Conservation (phyloP, 768 basidiomycete species). For the Serendipita vermifera region DNA sequence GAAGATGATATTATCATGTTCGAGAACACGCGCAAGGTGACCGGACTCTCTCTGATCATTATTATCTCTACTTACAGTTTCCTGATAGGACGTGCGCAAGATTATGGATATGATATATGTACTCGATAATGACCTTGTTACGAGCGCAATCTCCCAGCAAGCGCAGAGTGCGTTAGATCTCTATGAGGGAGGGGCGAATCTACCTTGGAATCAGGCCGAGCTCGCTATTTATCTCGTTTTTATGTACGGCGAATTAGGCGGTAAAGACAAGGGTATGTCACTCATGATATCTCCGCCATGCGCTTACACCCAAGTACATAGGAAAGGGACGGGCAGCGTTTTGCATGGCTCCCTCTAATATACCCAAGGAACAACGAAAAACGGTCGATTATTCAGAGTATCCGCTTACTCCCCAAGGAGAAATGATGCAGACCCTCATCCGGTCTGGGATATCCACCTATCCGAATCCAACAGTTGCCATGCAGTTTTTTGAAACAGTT, state of each 20-base stretch:
- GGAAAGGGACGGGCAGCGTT: conserved; percentile 78
- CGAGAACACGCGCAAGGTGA: conserved; percentile 71
- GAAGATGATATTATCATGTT: conserved; percentile 80
- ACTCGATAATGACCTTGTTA: conserved; percentile 78
- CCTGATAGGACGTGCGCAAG: conserved; percentile 58
- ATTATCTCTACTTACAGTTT: not conserved
- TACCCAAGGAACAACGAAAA: conserved; percentile 55
- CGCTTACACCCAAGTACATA: conserved; percentile 33
- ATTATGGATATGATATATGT: conserved; percentile 78
- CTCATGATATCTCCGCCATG: not conserved
- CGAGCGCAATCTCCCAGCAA: conserved; percentile 56
- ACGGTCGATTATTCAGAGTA: conserved; percentile 61
- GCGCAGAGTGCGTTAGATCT: conserved; percentile 63
- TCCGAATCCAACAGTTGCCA: conserved; percentile 68
- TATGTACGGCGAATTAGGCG: conserved; percentile 77
- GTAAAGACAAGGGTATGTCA: conserved; percentile 51
- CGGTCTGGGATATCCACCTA: conserved; percentile 69
- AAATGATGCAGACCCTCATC: conserved; percentile 74
- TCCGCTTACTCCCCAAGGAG: conserved; percentile 79
- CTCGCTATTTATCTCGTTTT: conserved; percentile 86
- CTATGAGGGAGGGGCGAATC: conserved; percentile 44
- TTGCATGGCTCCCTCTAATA: conserved; percentile 57
- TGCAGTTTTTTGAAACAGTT: conserved; percentile 88
- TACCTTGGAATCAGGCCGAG: conserved; percentile 90
- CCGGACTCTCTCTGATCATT: conserved; percentile 13